phyloP scores from a whole-genome alignment of 148 eudicot genomes.

The Diospyros kaki region DNA sequence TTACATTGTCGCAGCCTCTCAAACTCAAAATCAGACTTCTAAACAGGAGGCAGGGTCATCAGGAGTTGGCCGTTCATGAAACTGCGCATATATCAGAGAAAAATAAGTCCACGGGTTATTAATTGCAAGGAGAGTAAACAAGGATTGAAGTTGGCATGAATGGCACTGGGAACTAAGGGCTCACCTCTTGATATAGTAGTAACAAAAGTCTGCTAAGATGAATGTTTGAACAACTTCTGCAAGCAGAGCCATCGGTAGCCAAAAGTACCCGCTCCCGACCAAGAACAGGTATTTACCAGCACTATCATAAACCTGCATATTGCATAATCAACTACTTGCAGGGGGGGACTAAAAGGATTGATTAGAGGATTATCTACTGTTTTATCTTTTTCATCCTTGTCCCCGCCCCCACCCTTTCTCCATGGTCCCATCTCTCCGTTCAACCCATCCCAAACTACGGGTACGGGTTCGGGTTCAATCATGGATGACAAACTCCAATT shows the following conservation, averaged over 20 bases:
- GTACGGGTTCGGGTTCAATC: not conserved
- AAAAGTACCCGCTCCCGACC: slow-evolving; percentile 57
- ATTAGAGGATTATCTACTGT: not conserved
- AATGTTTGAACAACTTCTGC: slow-evolving; percentile 76
- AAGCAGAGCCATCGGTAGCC: slow-evolving; percentile 51
- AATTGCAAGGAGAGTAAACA: not conserved
- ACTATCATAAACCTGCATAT: slow-evolving; percentile 57
- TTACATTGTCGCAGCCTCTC: not conserved
- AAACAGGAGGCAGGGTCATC: slow-evolving; percentile 39
- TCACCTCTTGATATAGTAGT: slow-evolving; percentile 79
- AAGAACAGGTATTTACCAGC: slow-evolving; percentile 41
- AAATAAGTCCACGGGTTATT: not conserved
- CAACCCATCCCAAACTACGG: not conserved
- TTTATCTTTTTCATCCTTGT: not conserved
- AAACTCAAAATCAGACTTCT: not conserved
- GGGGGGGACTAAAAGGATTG: not conserved
- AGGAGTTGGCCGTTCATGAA: slow-evolving; percentile 51
- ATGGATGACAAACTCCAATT: not conserved
- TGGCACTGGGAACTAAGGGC: not conserved
- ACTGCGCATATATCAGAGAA: slow-evolving; percentile 25
- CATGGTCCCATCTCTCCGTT: not conserved
- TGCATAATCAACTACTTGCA: too few relatives aligned
- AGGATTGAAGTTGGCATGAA: not conserved
- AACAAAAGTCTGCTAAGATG: slow-evolving; percentile 85
- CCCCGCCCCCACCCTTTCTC: too few relatives aligned